These are phyloP conservation scores for Pseudopediastrum boryanum DNA, from an alignment of 139 green algal species.

Conservation along the genomic window DNA sequence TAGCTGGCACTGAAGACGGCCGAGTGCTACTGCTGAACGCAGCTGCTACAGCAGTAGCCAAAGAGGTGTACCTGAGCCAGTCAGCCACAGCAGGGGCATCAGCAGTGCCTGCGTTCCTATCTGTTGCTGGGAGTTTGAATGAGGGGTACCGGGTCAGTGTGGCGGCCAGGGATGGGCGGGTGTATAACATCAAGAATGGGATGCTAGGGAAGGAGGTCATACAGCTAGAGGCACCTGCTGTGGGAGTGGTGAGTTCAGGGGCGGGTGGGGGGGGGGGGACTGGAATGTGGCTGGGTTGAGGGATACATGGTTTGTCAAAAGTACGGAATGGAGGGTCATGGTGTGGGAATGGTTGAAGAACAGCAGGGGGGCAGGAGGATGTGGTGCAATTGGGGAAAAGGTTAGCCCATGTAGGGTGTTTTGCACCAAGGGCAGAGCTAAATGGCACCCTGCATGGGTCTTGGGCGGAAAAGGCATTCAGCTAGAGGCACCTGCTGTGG, in stretches of 20 bases:
- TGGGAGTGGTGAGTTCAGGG: slow-evolving; percentile 41
- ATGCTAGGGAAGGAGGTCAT: slow-evolving; percentile 56
- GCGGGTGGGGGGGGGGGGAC: too few relatives aligned
- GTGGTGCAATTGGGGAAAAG: too few relatives aligned
- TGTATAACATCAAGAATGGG: slow-evolving; percentile 68
- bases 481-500: too few relatives aligned
- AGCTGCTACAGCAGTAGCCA: slow-evolving; percentile 47
- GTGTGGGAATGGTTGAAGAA: too few relatives aligned
- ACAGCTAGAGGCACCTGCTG: slow-evolving; percentile 64
- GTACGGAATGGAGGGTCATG: too few relatives aligned
- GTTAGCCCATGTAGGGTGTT: too few relatives aligned
- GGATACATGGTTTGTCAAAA: too few relatives aligned
- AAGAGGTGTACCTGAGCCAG: slow-evolving; percentile 52
- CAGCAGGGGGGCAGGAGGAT: too few relatives aligned
- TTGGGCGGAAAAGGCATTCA: too few relatives aligned
- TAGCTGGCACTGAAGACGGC: slow-evolving; percentile 69
- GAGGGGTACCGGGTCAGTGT: slow-evolving; percentile 69
- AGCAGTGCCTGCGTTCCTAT: slow-evolving; percentile 55
- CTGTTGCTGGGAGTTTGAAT: slow-evolving; percentile 46
- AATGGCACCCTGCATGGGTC: too few relatives aligned
- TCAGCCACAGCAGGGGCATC: not conserved
- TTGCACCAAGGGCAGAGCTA: too few relatives aligned
- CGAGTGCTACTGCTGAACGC: slow-evolving; percentile 70
- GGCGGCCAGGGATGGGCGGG: slow-evolving; percentile 64
- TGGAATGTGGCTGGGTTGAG: too few relatives aligned